These are phyloP conservation scores for Chalciporus piperatus DNA, from an alignment of 768 basidiomycete species.

Conservation along the genomic window DNA sequence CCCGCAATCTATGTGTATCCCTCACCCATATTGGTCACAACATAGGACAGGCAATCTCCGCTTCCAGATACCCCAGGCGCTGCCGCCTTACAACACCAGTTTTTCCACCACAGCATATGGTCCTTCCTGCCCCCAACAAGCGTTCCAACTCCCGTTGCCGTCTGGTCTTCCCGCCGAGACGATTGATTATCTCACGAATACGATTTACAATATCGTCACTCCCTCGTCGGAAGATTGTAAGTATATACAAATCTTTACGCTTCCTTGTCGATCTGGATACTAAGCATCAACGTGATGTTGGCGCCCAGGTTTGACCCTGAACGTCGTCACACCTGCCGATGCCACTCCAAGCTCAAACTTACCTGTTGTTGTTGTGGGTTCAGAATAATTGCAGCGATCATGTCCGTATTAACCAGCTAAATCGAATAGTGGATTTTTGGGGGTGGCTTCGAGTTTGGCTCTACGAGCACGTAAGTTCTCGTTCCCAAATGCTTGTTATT, in stretches of 20 bases:
- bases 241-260: conserved; percentile 9
- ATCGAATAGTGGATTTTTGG: conserved; percentile 32
- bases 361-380: conserved; percentile 52
- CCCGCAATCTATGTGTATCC: background rate
- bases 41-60: conserved; percentile 34
- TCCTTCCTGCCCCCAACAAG: conserved; percentile 13
- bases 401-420: background rate
- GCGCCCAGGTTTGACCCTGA: conserved; percentile 45
- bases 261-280: background rate
- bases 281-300: background rate
- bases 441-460: conserved; percentile 36
- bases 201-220: conserved; percentile 28
- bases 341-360: conserved; percentile 42
- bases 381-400: background rate
- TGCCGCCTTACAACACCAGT: conserved; percentile 5
- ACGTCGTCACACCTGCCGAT: conserved; percentile 45
- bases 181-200: conserved; percentile 22
- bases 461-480: conserved; percentile 10
- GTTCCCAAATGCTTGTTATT: too few species aligned
- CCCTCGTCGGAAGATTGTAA: conserved; percentile 47
- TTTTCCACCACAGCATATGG: conserved; percentile 5
- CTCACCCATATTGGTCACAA: background rate
- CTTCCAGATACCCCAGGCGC: conserved; percentile 23
- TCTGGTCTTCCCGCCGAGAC: conserved; percentile 18
- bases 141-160: conserved; percentile 2